Base-by-base conservation (phyloP, 2,329 filamentous ascomycete genomes). In the Mariannaea elegans region DNA sequence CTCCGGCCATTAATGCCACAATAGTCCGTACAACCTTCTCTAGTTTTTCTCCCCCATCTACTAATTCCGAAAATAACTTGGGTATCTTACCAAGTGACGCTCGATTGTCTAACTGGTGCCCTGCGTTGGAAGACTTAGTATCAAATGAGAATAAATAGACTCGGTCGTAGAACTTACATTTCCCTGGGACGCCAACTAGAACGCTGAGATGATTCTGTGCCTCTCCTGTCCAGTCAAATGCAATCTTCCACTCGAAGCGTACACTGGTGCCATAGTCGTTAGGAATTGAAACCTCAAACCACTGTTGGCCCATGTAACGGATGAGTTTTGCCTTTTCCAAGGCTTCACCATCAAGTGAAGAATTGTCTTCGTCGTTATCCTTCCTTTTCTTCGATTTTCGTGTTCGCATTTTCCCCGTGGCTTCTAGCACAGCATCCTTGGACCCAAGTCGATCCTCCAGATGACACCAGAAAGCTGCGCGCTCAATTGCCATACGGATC, bases 191-290 rank as follows among this genome's bases (percentile, higher is more conserved):
- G 4, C 84, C 83, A 2, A 87, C 77, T 62, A 85, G 71, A 10
- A 88, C 78, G 4, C 76, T 77, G 14, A 91, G 74, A 42, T 78
- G 78, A 65, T 84, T 90, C 67, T 84, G 82, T 4, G 87, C 89
- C 70, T 92, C 90, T 6, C 90, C 90, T 0, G 88, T 89, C 89
- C 89, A 92, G 72, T 92, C 89, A 68, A 92, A 90, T 2, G 76
- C 75, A 41, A 90, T 87, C 45, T 75, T 78, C 90, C 90, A 92
- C 56, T 82, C 78, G 1, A 92, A 75, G 23, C 85, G 81, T 4
- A 88, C 55, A 10, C 78, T 72, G 2, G 82, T 77, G 9, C 76
- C 63, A 49, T 69, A 51, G 66, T 56, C 65, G 3, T 65, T 46
- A 24, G 81, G 69, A 6, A 84, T 63, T 0, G 78, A 73, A 1